Evolutionary conservation across 768 basidiomycete genomes (phyloP).

Genomic region (Mycena polygramma): DNA sequence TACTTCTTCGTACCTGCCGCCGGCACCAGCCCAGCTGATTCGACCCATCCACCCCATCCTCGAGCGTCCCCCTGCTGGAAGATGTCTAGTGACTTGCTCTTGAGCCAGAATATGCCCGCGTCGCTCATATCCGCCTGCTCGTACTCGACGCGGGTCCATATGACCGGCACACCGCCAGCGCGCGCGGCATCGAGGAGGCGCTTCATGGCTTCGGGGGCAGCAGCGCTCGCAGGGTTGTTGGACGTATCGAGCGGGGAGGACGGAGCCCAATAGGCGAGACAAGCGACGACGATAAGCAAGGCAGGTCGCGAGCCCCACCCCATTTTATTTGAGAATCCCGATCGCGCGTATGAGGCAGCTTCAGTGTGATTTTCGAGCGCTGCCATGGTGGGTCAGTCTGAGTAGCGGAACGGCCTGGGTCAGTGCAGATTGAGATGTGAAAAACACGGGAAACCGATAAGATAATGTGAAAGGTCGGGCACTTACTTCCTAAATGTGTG

Average conservation of each 20-base stretch:
- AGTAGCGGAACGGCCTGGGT: neutral
- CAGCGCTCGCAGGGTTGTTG: slow-evolving; percentile 9
- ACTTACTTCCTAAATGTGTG: too few species aligned
- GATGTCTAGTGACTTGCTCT: slow-evolving; percentile 18
- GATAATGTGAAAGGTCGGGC: too few species aligned
- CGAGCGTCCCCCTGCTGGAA: slow-evolving; percentile 15
- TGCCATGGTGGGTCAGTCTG: neutral
- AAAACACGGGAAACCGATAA: too few species aligned
- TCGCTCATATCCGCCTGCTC: slow-evolving; percentile 18
- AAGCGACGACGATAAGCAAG: slow-evolving; percentile 14
- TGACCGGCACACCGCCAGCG: slow-evolving; percentile 2
- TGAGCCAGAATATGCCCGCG: slow-evolving; percentile 22
- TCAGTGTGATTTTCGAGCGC: neutral
- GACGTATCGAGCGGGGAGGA: slow-evolving; percentile 13
- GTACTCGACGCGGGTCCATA: slow-evolving; percentile 24
- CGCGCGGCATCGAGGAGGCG: slow-evolving; percentile 17
- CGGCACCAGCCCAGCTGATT: slow-evolving; percentile 3
- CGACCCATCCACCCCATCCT: slow-evolving; percentile 17
- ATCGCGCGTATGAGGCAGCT: neutral
- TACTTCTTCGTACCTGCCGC: slow-evolving; percentile 21
- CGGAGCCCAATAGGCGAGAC: slow-evolving; percentile 10
- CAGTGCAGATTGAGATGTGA: neutral
- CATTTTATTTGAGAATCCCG: slow-evolving; percentile 13
- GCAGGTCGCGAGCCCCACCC: slow-evolving; percentile 8
- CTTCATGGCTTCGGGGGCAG: slow-evolving; percentile 4